A percentile compares a stretch with the other conserved stretches of the same genome.
These are phyloP conservation scores for Kwoniella heveanensis DNA, from an alignment of 768 basidiomycete genomes.

Conservation along the genomic window DNA sequence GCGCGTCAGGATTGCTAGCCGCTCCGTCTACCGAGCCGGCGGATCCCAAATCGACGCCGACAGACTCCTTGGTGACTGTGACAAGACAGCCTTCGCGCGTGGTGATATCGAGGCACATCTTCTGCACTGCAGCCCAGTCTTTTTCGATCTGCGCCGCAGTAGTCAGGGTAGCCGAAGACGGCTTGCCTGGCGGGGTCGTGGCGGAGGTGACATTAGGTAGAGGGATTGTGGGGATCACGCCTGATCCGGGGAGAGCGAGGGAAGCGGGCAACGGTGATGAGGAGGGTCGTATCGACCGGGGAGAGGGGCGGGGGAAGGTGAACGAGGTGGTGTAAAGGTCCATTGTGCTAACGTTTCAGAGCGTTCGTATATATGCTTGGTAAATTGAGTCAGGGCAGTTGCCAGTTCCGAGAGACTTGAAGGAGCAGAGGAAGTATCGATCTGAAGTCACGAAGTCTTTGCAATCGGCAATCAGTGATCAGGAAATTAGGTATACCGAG, in stretches of 20 bases:
- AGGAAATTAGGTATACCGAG: too few relatives aligned
- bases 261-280: slow-evolving; percentile 32
- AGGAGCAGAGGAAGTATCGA: too few relatives aligned
- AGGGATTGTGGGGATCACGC: slow-evolving; percentile 16
- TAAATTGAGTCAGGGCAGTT: too few relatives aligned
- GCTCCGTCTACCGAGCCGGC: slow-evolving; percentile 14
- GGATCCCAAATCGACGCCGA: slow-evolving; percentile 17
- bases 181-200: slow-evolving; percentile 22
- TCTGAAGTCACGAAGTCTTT: too few relatives aligned
- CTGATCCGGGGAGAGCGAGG: slow-evolving; percentile 26
- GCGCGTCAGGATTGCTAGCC: slow-evolving; percentile 16
- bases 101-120: slow-evolving; percentile 77
- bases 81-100: slow-evolving; percentile 80
- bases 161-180: slow-evolving; percentile 16
- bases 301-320: slow-evolving; percentile 76
- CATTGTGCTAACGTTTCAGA: too few relatives aligned
- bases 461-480: too few relatives aligned
- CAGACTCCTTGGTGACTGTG: slow-evolving; percentile 65
- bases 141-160: slow-evolving; percentile 55
- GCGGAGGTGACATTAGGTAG: slow-evolving; percentile 33
- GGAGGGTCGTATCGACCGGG: slow-evolving; percentile 58
- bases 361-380: too few relatives aligned
- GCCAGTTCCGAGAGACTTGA: too few relatives aligned
- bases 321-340: slow-evolving; percentile 95
- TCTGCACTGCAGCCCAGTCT: slow-evolving; percentile 74